These are phyloP conservation scores for Areca catechu DNA, from an alignment of 176 grass and related monocot genomes.

Conservation along the genomic window DNA sequence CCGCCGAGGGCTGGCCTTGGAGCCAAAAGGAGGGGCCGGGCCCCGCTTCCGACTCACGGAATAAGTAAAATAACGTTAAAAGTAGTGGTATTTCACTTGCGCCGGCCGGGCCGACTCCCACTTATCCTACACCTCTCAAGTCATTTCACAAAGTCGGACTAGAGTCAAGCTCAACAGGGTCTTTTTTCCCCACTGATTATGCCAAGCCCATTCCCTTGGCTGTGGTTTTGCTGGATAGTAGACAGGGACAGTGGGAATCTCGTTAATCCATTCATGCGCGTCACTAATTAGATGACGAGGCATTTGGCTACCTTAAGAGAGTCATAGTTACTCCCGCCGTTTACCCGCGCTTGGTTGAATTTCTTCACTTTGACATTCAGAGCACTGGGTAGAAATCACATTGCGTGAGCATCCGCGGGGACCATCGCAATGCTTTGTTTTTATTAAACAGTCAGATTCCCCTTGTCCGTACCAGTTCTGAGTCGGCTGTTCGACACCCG, in stretches of 20 bases:
- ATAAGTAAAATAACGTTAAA: constrained; percentile 72
- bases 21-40: too few relatives aligned
- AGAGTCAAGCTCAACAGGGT: too few relatives aligned
- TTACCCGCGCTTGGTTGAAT: constrained; percentile 48
- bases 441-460: constrained; percentile 47
- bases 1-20: too few relatives aligned
- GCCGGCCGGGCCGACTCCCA: neutral
- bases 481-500: constrained; percentile 26
- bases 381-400: constrained; percentile 49
- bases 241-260: constrained; percentile 4
- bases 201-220: too few relatives aligned
- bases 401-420: constrained; percentile 38
- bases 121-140: too few relatives aligned
- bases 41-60: constrained; percentile 32
- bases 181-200: too few relatives aligned
- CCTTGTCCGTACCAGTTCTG: constrained; percentile 43
- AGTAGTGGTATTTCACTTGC: constrained; percentile 55
- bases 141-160: too few relatives aligned
- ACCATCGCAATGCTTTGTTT: constrained; percentile 46
- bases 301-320: constrained; percentile 50
- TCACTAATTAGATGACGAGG: constrained; percentile 26
- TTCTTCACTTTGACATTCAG: constrained; percentile 53
- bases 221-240: constrained; percentile 1
- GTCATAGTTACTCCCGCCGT: constrained; percentile 43
- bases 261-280: constrained; percentile 5